phyloP scores from a whole-genome alignment of 805 yeast genomes.

The Pichia sporocuriosa region DNA sequence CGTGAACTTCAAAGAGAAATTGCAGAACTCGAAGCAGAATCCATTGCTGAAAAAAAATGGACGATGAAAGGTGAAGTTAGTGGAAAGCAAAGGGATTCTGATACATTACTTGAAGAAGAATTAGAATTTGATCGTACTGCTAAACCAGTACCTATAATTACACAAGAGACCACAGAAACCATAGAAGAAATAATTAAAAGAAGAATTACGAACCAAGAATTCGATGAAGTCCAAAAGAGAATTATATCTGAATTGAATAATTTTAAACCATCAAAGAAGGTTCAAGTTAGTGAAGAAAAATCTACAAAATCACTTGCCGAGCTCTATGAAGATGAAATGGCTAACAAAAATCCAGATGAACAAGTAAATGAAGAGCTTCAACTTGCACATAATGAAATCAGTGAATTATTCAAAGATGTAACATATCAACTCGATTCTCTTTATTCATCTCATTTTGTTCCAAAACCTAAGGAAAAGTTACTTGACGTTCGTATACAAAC shows the following conservation, averaged over 20 bases:
- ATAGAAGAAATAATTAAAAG: slow-evolving; percentile 84
- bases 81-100: slow-evolving; percentile 74
- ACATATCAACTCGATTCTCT: slow-evolving; percentile 76
- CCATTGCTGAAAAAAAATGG: slow-evolving; percentile 90
- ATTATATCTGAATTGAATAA: slow-evolving; percentile 59
- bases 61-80: slow-evolving; percentile 88
- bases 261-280: slow-evolving; percentile 45
- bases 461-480: slow-evolving; percentile 77
- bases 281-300: slow-evolving; percentile 76
- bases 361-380: slow-evolving; percentile 54
- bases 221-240: slow-evolving; percentile 79
- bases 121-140: slow-evolving; percentile 89
- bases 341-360: slow-evolving; percentile 28
- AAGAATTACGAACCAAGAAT: slow-evolving; percentile 66
- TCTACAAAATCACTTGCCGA: slow-evolving; percentile 87
- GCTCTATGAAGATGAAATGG: slow-evolving; percentile 78
- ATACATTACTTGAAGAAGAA: slow-evolving; percentile 75
- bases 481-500: slow-evolving; percentile 78
- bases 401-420: slow-evolving; percentile 53
- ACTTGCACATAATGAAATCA: slow-evolving; percentile 72
- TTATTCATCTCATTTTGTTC: slow-evolving; percentile 91
- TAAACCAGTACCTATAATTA: slow-evolving; percentile 93
- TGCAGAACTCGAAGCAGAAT: slow-evolving; percentile 71
- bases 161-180: slow-evolving; percentile 78
- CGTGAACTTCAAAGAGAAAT: slow-evolving; percentile 70